Evolutionary conservation across 2,329 filamentous ascomycete species (phyloP), one percentile per base, ranked within the genome.

Genomic region (Cladosporium sp.): DNA sequence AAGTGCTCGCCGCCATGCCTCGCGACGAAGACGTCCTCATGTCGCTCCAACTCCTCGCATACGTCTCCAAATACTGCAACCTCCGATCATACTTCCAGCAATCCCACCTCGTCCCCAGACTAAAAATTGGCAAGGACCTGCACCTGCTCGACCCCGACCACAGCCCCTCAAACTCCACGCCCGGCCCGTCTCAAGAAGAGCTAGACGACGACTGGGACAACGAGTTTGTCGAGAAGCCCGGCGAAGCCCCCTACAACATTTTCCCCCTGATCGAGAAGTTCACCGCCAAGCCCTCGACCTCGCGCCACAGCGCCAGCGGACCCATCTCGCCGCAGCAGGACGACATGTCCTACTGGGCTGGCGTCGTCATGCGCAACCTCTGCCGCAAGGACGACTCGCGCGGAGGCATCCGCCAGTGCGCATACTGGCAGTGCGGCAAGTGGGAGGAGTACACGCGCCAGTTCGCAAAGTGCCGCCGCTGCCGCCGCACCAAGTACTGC

Each of bases 231-330:
- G 50, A 54, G 18, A 62, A 63, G 52, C 57, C 60, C 9, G 63
- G 58, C 35, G 62, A 68, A 46, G 56, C 61, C 40, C 56, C 66
- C 4, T 69, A 66, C 62, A 98, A 98, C 72, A 95, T 98, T 60
- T 98, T 98, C 72, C 93, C 93, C 2, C 77, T 98, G 34, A 93
- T 98, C 44, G 93, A 98, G 72, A 97, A 96, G 70, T 98, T 97
- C 68, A 98, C 93, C 4, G 89, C 96, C 31, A 84, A 93, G 59
- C 61, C 63, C 9, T 68, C 66, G 8, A 50, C 40, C 8, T 63
- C 61, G 13, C 90, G 96, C 66, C 89, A 96, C 72, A 54, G 61
- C n/a, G 34, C 55, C 9, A 37, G 49, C 14, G 45, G 54, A 4
- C 52, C 55, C 33, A 54, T 58, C 4, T 64, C 62, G 2, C 63